phyloP scores from a whole-genome alignment of 140 eudicot species.

The Stevia rebaudiana region DNA sequence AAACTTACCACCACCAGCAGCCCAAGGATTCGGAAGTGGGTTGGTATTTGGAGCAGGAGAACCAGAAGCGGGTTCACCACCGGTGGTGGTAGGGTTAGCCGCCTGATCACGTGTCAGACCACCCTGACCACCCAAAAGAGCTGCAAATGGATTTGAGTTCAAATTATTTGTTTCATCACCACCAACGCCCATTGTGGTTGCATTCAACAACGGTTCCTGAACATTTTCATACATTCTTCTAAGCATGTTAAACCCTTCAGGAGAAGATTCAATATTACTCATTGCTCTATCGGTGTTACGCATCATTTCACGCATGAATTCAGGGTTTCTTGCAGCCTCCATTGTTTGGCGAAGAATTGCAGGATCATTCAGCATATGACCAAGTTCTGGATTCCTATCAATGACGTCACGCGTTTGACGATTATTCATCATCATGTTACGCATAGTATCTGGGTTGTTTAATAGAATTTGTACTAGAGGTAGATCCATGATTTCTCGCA shows the following conservation, averaged over 20 bases:
- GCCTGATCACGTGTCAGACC: slow-evolving; percentile 35
- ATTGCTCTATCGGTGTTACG: slow-evolving; percentile 84
- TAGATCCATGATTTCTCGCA: slow-evolving; percentile 56
- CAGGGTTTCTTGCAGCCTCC: slow-evolving; percentile 88
- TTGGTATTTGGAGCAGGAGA: slow-evolving; percentile 59
- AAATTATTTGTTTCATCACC: slow-evolving; percentile 39
- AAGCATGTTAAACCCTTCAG: slow-evolving; percentile 91
- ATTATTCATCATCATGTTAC: slow-evolving; percentile 52
- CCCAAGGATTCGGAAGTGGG: slow-evolving; percentile 80
- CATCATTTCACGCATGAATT: slow-evolving; percentile 94
- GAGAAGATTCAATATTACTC: slow-evolving; percentile 73
- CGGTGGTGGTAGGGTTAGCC: slow-evolving; percentile 50
- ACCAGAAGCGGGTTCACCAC: slow-evolving; percentile 39
- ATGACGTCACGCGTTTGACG: slow-evolving; percentile 73
- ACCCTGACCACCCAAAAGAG: slow-evolving; percentile 60
- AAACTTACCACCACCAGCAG: slow-evolving; percentile 41
- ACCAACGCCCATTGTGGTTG: slow-evolving; percentile 52
- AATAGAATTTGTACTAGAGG: slow-evolving; percentile 66
- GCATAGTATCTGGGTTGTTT: slow-evolving; percentile 68
- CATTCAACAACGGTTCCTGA: slow-evolving; percentile 72
- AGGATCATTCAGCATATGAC: slow-evolving; percentile 65
- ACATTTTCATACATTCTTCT: slow-evolving; percentile 86
- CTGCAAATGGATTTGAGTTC: slow-evolving; percentile 66
- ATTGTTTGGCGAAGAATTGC: slow-evolving; percentile 59
- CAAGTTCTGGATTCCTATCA: slow-evolving; percentile 75